Evolutionary conservation across 345 rosid species (phyloP).

Genomic region (Melastoma malabathricum): DNA sequence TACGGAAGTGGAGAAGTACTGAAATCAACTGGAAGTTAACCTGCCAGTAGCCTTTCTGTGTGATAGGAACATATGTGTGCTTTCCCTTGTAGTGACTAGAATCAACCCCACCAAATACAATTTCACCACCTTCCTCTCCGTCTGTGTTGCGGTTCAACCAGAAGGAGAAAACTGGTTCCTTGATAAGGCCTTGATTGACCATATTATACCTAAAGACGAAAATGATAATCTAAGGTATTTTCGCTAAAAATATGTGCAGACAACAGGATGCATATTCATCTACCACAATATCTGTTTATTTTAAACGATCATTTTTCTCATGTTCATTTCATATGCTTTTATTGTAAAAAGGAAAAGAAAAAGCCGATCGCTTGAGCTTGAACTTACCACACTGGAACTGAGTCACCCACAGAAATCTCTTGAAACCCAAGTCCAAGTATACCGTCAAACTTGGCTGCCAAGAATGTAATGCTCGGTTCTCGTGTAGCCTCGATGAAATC

Average conservation of each 20-base stretch:
- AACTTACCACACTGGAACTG: constrained; percentile 51
- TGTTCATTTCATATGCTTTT: too few relatives aligned
- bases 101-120: constrained; percentile 68
- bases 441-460: constrained; percentile 82
- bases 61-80: constrained; percentile 58
- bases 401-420: constrained; percentile 53
- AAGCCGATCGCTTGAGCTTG: background rate
- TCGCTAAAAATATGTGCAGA: too few relatives aligned
- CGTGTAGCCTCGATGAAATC: constrained; percentile 85
- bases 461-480: constrained; percentile 69
- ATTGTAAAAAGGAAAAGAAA: too few relatives aligned
- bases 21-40: constrained; percentile 12
- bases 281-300: too few relatives aligned
- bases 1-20: background rate
- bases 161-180: constrained; percentile 54
- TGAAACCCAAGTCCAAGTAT: constrained; percentile 70
- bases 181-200: constrained; percentile 49
- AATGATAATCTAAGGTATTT: background rate
- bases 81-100: constrained; percentile 46
- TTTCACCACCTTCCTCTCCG: constrained; percentile 58
- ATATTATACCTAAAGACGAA: constrained; percentile 42
- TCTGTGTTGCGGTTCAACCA: constrained; percentile 62
- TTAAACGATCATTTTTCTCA: too few relatives aligned
- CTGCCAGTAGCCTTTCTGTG: constrained; percentile 67
- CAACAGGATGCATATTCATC: too few relatives aligned